Conservation (phyloP, 768 basidiomycete species). For the Lentinula detonsa region DNA sequence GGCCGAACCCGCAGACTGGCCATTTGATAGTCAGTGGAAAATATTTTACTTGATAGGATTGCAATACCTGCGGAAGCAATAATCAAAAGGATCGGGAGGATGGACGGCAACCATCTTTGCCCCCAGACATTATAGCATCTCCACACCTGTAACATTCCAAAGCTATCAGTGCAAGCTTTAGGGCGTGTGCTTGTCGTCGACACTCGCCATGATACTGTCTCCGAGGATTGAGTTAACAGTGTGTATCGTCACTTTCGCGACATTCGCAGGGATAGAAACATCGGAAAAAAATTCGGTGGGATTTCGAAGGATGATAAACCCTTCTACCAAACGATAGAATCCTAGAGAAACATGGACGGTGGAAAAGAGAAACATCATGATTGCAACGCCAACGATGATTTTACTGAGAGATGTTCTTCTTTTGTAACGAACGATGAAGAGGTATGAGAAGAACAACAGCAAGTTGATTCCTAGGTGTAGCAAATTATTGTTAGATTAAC, state of each 20-base stretch:
- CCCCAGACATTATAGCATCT: conserved; percentile 29
- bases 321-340: conserved; percentile 27
- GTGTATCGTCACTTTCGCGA: conserved; percentile 28
- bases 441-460: conserved; percentile 21
- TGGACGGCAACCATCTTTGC: conserved; percentile 21
- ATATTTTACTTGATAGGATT: not conserved
- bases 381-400: conserved; percentile 17
- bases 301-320: conserved; percentile 23
- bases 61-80: conserved; percentile 22
- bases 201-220: conserved; percentile 20
- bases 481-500: not conserved
- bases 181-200: not conserved
- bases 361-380: conserved; percentile 25
- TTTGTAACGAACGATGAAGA: conserved; percentile 18
- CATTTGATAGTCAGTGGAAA: not conserved
- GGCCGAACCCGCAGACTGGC: conserved; percentile 24
- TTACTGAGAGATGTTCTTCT: conserved; percentile 16
- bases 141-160: conserved; percentile 5
- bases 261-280: conserved; percentile 27
- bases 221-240: conserved; percentile 24
- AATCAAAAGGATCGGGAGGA: conserved; percentile 22
- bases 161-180: not conserved
- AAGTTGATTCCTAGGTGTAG: conserved; percentile 20
- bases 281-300: conserved; percentile 25
- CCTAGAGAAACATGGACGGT: conserved; percentile 28